Evolutionary conservation across 2,329 filamentous ascomycete genomes (phyloP).

Genomic region (Lachnellula subtilissima): DNA sequence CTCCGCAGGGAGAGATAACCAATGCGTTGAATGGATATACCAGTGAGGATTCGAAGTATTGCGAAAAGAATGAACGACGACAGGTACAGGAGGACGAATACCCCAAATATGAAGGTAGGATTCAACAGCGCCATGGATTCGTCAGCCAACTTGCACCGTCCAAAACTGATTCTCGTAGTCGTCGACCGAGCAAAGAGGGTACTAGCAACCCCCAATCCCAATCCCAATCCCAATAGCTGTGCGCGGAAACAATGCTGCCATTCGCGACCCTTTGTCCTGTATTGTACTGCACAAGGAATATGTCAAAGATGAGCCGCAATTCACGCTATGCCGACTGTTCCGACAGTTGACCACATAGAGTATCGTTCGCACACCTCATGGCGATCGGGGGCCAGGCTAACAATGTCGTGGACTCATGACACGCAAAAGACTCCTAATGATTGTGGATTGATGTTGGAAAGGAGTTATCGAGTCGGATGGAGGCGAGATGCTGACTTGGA

Average conservation of each 20-base stretch:
- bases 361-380: not conserved
- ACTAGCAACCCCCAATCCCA: not conserved
- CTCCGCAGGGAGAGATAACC: slow-evolving; percentile 89
- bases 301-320: not conserved
- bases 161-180: slow-evolving; percentile 5
- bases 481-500: not conserved
- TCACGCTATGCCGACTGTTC: not conserved
- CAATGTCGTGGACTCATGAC: not conserved
- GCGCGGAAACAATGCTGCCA: slow-evolving; percentile 10
- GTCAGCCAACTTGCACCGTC: slow-evolving; percentile 21
- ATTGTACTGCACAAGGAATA: not conserved
- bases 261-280: slow-evolving; percentile 5
- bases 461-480: not conserved
- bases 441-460: not conserved
- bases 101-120: slow-evolving; percentile 80
- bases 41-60: slow-evolving; percentile 84
- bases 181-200: not conserved
- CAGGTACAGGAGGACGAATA: slow-evolving; percentile 81
- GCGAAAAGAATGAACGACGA: slow-evolving; percentile 92
- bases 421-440: not conserved
- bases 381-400: not conserved
- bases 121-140: slow-evolving; percentile 55
- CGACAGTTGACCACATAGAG: not conserved
- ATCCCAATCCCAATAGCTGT: slow-evolving; percentile 4
- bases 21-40: slow-evolving; percentile 90